Evolutionary conservation across 179 eudicot species (phyloP).

Genomic region (Beta macrorhiza): DNA sequence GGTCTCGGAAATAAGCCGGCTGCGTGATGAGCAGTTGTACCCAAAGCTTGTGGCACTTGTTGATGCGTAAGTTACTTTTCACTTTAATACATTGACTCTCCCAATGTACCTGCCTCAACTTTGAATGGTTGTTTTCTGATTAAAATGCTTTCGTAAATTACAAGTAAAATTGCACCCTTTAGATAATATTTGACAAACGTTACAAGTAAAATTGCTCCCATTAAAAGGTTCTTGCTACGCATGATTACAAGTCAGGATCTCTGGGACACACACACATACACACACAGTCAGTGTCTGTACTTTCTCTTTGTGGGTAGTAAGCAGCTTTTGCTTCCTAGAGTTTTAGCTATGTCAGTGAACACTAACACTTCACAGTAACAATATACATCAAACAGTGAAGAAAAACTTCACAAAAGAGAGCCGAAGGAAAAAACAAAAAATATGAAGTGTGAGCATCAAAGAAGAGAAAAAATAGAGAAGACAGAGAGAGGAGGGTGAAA

Average conservation of each 20-base stretch:
- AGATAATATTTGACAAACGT: not conserved
- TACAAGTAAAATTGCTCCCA: not conserved
- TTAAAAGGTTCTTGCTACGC: not conserved
- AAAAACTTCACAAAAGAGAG: not conserved
- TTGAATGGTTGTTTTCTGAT: too few relatives aligned
- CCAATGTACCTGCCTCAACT: too few relatives aligned
- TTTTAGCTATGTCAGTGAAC: not conserved
- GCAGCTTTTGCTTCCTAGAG: too few relatives aligned
- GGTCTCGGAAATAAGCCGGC: slow-evolving; percentile 75
- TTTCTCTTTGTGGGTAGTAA: too few relatives aligned
- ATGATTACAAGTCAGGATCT: not conserved
- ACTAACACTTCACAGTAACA: not conserved
- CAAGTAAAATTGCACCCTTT: not conserved
- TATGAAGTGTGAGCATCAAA: too few relatives aligned
- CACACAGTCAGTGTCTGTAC: too few relatives aligned
- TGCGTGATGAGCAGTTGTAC: slow-evolving; percentile 81
- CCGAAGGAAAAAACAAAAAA: too few relatives aligned
- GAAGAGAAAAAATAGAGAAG: too few relatives aligned
- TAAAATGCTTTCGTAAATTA: too few relatives aligned
- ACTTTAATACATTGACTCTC: not conserved
- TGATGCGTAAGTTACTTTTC: slow-evolving; percentile 61
- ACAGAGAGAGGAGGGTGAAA: not conserved
- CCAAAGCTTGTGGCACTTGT: slow-evolving; percentile 84
- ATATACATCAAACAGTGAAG: not conserved
- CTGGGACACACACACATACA: not conserved